Evolutionary conservation across 1,284 basidiomycete species (phyloP), one percentile per base, ranked within the genome.

Genomic region (Tylopilus sp.): DNA sequence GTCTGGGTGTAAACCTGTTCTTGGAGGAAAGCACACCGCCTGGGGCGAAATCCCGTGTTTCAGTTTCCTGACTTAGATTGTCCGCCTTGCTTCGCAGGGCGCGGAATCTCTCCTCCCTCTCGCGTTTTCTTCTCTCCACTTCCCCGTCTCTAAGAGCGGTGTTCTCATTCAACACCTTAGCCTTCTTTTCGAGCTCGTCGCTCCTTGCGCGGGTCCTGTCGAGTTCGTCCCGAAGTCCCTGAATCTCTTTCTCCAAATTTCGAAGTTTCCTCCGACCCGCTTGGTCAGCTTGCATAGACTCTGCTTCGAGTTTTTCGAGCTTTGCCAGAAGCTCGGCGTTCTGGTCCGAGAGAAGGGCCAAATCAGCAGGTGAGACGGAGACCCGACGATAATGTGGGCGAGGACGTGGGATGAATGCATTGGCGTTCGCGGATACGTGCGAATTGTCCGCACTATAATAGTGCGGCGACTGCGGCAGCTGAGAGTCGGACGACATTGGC

Each of bases 301-400:
- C 89, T 1, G 76, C 66, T 62, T 92, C 85, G 20, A 93, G 75
- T 52, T 78, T 77, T 61, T 88, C 82, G 7, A 93, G 73, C 56
- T 88, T 87, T 20, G 77, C 68, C 7, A 88, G 71, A 15, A 93
- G 80, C 52, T 91, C 85, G 0, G 84, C 81, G 61, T 93, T 93
- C 68, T 91, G 87, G 59, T 90, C 86, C 0, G 83, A 78, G 24
- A 93, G 77, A 7, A 76, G 71, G 3, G 81, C 78, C 24, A 91
- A 74, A 50, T 90, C 86, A n/a, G 75, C 68, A 0, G 81, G 80
- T 3, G 83, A 82, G 48, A 85, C 78, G 33, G 85, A 83, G 33
- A 85, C 74, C 45, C 78, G 75, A 37, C 80, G 77, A 3, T 68
- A 57, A 57, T 75, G 80, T 24, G 71, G 67, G 35, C 63, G 64